Base-by-base conservation (phyloP, 495 filamentous ascomycete genomes). In the Talaromyces stipitatus region DNA sequence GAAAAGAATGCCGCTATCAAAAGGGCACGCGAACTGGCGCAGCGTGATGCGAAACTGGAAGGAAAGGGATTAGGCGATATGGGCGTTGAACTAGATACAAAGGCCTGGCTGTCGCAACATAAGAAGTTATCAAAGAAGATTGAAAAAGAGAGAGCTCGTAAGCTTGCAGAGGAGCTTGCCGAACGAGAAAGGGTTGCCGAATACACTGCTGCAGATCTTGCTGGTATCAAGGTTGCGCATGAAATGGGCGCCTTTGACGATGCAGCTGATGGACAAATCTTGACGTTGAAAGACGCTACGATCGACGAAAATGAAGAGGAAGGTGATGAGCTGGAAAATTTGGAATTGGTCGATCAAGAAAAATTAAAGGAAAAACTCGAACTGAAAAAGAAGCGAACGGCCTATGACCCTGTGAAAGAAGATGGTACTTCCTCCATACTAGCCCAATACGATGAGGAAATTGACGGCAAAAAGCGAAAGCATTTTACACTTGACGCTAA, bases 101-200 rank as follows among this genome's bases (percentile, higher is more conserved):
- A 85, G 62, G 76, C 85, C 2, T 98, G 92, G 92, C 66, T 98
- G 56, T 78, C 85, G 63, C 85, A 85, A 61, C 82, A 89, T 66
- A 97, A 95, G 76, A 97, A 95, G 75, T 74, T 90, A 12, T 86
- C 91, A 67, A 96, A 92, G 78, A 87, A 92, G 75, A 85, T 96
- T 41, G 85, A 86, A 58, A 87, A 91, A 62, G 87, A 86, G 55
- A 74, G 80, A 43, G 82, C 83, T 50, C 78, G 82, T 64, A 90
- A 88, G 69, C 70, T 84, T 43, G 88, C 86, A 52, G 80, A 89
- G 66, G 91, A 95, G 70, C 68, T 90, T 22, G 88, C 82, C 23
- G 85, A 85, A 68, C 76, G 81, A 3, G 83, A 86, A 57, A 70
- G 69, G 32, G 68, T 64, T 33, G 77, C 75, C 0, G 64, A 78